Evolutionary conservation across 768 basidiomycete species (phyloP).

Genomic region (Baorangia bicolor): DNA sequence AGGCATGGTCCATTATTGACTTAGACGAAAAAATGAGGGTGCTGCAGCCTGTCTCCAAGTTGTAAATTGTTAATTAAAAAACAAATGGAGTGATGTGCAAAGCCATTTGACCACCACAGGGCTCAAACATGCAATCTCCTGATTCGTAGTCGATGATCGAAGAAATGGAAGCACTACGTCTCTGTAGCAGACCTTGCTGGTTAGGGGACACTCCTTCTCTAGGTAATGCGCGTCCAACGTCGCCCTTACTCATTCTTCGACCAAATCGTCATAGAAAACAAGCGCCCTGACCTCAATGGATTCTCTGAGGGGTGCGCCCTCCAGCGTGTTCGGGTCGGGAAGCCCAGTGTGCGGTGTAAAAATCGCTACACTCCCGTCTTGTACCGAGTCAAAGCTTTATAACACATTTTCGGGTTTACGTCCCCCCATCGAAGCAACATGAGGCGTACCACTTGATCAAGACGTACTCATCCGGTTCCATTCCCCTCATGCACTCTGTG

Average conservation of each 20-base stretch:
- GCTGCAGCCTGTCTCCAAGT: too few species aligned
- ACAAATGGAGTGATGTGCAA: not conserved
- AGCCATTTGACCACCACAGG: conserved; percentile 71
- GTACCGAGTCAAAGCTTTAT: not conserved
- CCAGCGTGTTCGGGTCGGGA: not conserved
- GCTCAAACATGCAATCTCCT: conserved; percentile 94
- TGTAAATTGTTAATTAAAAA: not conserved
- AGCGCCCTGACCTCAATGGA: not conserved
- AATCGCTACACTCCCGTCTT: not conserved
- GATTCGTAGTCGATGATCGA: conserved; percentile 68
- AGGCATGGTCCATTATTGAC: not conserved
- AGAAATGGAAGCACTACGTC: not conserved
- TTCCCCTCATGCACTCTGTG: not conserved
- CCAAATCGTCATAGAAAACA: not conserved
- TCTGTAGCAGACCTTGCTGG: not conserved
- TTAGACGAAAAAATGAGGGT: not conserved
- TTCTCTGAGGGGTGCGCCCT: not conserved
- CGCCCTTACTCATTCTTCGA: not conserved
- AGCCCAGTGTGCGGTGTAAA: not conserved
- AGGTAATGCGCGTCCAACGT: not conserved
- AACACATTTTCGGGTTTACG: not conserved
- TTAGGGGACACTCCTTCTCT: not conserved
- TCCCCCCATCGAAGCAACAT: not conserved
- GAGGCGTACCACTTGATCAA: not conserved
- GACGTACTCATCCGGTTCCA: not conserved